Base-by-base conservation (phyloP, 495 filamentous ascomycete genomes). In the Penicillium cosmopolitanum region DNA sequence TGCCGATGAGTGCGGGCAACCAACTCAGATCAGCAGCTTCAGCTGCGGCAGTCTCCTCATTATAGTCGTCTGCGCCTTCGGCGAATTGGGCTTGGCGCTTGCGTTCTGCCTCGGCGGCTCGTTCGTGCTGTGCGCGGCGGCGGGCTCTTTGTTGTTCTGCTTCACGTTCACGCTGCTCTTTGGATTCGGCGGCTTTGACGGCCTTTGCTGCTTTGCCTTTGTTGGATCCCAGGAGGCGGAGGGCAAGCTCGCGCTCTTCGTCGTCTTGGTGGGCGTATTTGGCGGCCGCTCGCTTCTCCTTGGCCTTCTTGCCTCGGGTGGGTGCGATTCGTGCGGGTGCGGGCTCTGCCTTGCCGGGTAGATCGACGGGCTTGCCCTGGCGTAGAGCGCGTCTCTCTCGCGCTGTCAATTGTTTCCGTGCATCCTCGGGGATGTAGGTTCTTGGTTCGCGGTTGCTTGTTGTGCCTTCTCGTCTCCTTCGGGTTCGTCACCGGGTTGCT, bases 191-290 rank as follows among this genome's bases (percentile, higher is more conserved):
- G n/a, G 79, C 77, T 9, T 77, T 75, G 31, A 75, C 79, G 2
- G 76, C 77, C 59, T 78, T 84, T 51, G 77, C 71, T 10, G 80
- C 77, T 59, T 81, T 80, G 55, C 72, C 79, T 1, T 85, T 84
- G 53, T 85, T 78, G 12, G 89, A 87, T 42, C 95, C 95, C 11
- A 97, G 86, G 15, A 97, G 80, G 15, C 84, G 83, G 68, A 97
- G 86, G 55, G 93, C 92, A 1, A 93, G 80, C 35, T 82, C 85
- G 42, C 93, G 90, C 62, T 98, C 95, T 67, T 95, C 93, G 16
- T 96, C 93, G 66, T 97, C 93, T 81, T 98, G 95, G 65, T 96
- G 81, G 34, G 91, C 92, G 72, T 98, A 98, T 75, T 97, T 98
- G 48, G 83, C 75, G 25, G 92, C 91, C 0, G 90, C 84, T 67